Percentiles rank a stretch among this genome's conserved stretches.
These are phyloP conservation scores for Didymella arachidicola DNA, from an alignment of 2,329 filamentous ascomycete species.

Conservation along the genomic window DNA sequence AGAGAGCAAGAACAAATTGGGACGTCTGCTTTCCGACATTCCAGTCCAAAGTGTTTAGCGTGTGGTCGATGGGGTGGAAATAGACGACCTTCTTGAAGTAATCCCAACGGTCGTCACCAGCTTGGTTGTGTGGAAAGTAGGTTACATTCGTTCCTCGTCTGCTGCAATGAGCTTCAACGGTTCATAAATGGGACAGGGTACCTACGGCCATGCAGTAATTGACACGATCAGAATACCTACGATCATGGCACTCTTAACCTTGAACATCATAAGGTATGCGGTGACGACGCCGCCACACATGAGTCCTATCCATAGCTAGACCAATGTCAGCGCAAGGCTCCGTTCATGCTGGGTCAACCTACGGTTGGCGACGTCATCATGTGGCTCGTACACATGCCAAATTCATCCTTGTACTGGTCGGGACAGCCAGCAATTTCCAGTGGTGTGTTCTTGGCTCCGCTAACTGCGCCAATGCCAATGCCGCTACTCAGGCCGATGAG, in stretches of 20 bases:
- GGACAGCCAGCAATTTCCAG: slow-evolving; percentile 79
- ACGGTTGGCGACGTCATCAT: slow-evolving; percentile 81
- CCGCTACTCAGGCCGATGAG: slow-evolving; percentile 78
- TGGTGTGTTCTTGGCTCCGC: slow-evolving; percentile 69
- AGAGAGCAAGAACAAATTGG: slow-evolving; percentile 81
- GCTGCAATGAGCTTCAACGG: slow-evolving; percentile 27
- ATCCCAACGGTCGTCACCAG: slow-evolving; percentile 74
- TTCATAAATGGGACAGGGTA: neutral
- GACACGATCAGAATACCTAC: slow-evolving; percentile 82
- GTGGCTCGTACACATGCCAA: slow-evolving; percentile 68
- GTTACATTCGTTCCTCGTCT: slow-evolving; percentile 74
- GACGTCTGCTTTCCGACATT: slow-evolving; percentile 70
- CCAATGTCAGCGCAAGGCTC: slow-evolving; percentile 15
- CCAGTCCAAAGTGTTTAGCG: slow-evolving; percentile 77
- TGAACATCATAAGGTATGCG: slow-evolving; percentile 81
- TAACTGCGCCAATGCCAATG: slow-evolving; percentile 81
- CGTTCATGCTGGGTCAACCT: slow-evolving; percentile 25
- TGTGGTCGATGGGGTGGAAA: slow-evolving; percentile 77
- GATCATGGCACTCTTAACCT: slow-evolving; percentile 86
- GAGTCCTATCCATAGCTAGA: slow-evolving; percentile 81
- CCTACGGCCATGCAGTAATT: slow-evolving; percentile 82
- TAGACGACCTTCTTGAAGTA: slow-evolving; percentile 87
- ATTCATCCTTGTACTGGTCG: slow-evolving; percentile 56
- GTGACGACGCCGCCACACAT: slow-evolving; percentile 85
- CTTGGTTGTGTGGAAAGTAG: slow-evolving; percentile 75